Base-by-base conservation (phyloP, 345 rosid genomes). In the Euclidium syriacum region DNA sequence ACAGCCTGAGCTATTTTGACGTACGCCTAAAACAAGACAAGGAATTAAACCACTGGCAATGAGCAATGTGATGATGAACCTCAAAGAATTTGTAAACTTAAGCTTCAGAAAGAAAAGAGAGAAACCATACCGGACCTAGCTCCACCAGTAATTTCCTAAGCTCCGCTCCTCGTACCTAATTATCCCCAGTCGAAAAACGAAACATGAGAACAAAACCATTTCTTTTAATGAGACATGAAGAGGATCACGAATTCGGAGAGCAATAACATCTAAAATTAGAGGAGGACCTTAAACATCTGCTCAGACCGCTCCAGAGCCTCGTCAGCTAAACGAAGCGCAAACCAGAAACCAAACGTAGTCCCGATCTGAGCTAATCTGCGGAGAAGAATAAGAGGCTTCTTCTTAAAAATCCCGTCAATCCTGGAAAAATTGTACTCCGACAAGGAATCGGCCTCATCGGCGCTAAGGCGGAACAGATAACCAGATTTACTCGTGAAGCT, bases 1-100 rank as follows among this genome's bases (percentile, higher is more conserved):
- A 88, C 80, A 58, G 96, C 98, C 78, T 92, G 98, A 41, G 95
- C 98, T 64, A 88, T 79, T 77, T 92, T 92, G 58, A 86, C 9
- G 38, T 86, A 92, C 15, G 98, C 98, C 96, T 92, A 82, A 66
- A 70, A 68, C 56, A 54, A 36, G 27, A 10, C 32, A 66, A 62
- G 8, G 33, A 26, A 53, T 44, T 29, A 24, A 12, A 52, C 44
- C 38, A 48, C 19, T 62, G 1, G 10, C 43, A 22, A 5, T 38
- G 42, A 55, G 44, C 32, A 52, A 40, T 43, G 34, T 32, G 30
- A 30, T 17, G 14, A 5, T 41, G 33, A 62, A 53, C 12, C 10
- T 25, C 8, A 19, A 32, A 14, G 47, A 17, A 57, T 19, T 10
- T 4, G 3, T 2, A 32, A 44, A n/a, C 27, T 14, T 35, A 16